Percentiles rank a stretch among this genome's conserved stretches.
Evolutionary conservation across 1,284 basidiomycete genomes (phyloP).

Genomic region (Ustilago bromivora): DNA sequence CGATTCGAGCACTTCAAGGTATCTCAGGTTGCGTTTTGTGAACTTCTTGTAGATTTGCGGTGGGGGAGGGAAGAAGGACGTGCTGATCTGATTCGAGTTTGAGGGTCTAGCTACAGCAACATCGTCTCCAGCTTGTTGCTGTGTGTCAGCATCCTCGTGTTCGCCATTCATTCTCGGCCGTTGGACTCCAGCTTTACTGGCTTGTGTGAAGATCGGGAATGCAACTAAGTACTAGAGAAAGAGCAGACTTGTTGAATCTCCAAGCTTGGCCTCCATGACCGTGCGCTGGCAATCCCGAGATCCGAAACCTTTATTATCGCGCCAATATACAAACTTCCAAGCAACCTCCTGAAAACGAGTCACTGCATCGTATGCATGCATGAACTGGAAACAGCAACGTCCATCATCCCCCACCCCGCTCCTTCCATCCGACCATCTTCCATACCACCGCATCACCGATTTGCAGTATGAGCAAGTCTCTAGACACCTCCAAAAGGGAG

Average conservation of each 20-base stretch:
- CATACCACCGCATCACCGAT: not conserved
- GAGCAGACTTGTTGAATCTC: not conserved
- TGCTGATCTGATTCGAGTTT: slow-evolving; percentile 49
- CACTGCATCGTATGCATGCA: not conserved
- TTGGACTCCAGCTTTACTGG: not conserved
- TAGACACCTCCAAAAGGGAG: slow-evolving; percentile 51
- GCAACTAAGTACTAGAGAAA: not conserved
- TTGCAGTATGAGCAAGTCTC: slow-evolving; percentile 32
- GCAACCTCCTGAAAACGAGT: slow-evolving; percentile 23
- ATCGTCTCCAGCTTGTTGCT: slow-evolving; percentile 15
- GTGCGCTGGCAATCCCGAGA: slow-evolving; percentile 24
- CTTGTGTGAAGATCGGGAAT: not conserved
- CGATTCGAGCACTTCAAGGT: slow-evolving; percentile 42
- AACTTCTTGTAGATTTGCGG: slow-evolving; percentile 57
- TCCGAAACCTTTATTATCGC: slow-evolving; percentile 24
- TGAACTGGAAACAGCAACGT: not conserved
- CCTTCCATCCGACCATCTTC: not conserved
- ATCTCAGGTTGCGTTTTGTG: slow-evolving; percentile 52
- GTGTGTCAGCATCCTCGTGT: slow-evolving; percentile 6
- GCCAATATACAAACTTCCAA: not conserved
- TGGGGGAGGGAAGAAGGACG: slow-evolving; percentile 63
- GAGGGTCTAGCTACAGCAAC: slow-evolving; percentile 22
- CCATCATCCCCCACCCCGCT: not conserved
- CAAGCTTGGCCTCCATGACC: slow-evolving; percentile 8
- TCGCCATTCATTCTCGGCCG: slow-evolving; percentile 28